These are phyloP conservation scores for cucumber (Cucumis sativus) DNA, from an alignment of 306 rosid species.

Conservation along the genomic window DNA sequence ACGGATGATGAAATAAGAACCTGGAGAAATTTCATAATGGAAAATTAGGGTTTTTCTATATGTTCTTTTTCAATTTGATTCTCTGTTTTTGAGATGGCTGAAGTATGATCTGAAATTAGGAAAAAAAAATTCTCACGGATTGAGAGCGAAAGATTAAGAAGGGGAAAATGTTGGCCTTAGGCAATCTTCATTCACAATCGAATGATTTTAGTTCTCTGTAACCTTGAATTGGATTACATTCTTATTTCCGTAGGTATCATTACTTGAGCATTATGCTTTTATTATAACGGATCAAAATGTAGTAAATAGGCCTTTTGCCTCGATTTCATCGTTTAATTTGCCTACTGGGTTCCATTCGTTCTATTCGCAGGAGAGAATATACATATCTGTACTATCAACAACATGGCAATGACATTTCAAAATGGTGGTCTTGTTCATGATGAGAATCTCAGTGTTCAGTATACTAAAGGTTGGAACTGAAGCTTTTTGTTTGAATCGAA, in stretches of 20 bases:
- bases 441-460: background rate
- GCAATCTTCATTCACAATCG: background rate
- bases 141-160: background rate
- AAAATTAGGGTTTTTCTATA: background rate
- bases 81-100: background rate
- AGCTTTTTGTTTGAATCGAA: background rate
- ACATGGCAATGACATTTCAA: slow-evolving; percentile 5
- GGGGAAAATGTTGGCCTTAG: background rate
- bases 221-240: background rate
- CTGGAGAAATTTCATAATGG: background rate
- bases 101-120: background rate
- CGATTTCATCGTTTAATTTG: background rate
- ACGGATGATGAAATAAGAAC: background rate
- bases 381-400: background rate
- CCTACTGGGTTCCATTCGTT: background rate
- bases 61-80: background rate
- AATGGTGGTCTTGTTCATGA: slow-evolving; percentile 2
- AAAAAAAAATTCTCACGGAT: background rate
- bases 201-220: background rate
- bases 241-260: background rate
- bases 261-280: background rate
- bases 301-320: background rate
- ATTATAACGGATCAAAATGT: no score
- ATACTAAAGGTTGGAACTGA: background rate
- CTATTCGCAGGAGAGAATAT: background rate